Evolutionary conservation across 1,284 basidiomycete species (phyloP).

Genomic region (Ganoderma boninense): DNA sequence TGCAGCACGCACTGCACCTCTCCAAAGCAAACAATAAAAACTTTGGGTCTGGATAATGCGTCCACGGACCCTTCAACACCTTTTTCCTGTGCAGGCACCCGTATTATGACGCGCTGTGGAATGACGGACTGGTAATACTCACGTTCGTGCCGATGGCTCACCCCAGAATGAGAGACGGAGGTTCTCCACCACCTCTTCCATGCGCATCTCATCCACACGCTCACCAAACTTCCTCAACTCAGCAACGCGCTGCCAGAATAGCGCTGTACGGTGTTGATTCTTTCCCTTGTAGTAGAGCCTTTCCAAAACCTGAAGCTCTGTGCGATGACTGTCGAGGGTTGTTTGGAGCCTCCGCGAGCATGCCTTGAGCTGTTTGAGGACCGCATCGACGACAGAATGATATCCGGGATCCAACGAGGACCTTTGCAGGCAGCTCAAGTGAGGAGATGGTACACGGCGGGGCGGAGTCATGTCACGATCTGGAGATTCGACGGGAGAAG

Average conservation of each 20-base stretch:
- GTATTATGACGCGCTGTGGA: slow-evolving; percentile 4
- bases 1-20: slow-evolving; percentile 44
- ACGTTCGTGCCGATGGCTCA: slow-evolving; percentile 52
- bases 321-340: slow-evolving; percentile 50
- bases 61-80: slow-evolving; percentile 67
- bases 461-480: slow-evolving; percentile 37
- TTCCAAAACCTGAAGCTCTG: slow-evolving; percentile 69
- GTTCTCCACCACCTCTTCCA: slow-evolving; percentile 53
- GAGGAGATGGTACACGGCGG: slow-evolving; percentile 34
- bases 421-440: slow-evolving; percentile 44
- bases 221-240: slow-evolving; percentile 67
- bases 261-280: slow-evolving; percentile 76
- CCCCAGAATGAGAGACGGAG: slow-evolving; percentile 69
- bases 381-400: slow-evolving; percentile 56
- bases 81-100: slow-evolving; percentile 49
- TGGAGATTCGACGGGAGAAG: slow-evolving; percentile 6
- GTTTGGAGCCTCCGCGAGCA: slow-evolving; percentile 59
- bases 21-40: slow-evolving; percentile 46
- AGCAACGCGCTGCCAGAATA: slow-evolving; percentile 73
- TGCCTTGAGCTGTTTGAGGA: slow-evolving; percentile 67
- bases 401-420: slow-evolving; percentile 44
- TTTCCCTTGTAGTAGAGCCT: slow-evolving; percentile 81
- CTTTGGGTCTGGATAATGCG: slow-evolving; percentile 54
- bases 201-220: slow-evolving; percentile 53
- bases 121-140: slow-evolving; percentile 30